Conservation (phyloP, 257 asterid species). For the Salvia miltiorrhiza region DNA sequence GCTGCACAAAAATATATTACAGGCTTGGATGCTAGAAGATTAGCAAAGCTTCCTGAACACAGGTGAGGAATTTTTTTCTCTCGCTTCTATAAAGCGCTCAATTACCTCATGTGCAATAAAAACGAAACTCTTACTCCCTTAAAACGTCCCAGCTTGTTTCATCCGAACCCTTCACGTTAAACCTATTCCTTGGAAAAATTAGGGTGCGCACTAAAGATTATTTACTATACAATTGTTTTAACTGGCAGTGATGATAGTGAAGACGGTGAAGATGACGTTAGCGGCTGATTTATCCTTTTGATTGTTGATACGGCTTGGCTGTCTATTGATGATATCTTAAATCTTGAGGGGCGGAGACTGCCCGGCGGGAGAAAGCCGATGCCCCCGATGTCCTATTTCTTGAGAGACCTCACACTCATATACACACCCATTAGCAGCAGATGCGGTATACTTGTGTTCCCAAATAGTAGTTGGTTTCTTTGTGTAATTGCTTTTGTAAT, state of each 20-base stretch:
- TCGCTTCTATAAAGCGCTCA: neutral
- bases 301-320: neutral
- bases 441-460: constrained; percentile 8
- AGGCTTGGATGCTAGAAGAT: constrained; percentile 96
- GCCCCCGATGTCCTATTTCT: neutral
- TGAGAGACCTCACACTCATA: constrained; percentile 17
- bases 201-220: too few species aligned
- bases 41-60: constrained; percentile 88
- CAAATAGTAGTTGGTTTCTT: neutral
- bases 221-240: neutral
- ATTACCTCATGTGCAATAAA: neutral
- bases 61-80: constrained; percentile 42
- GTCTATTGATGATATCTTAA: neutral
- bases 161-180: too few species aligned
- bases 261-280: constrained; percentile 50
- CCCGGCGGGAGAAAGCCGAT: neutral
- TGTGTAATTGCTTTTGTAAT: constrained; percentile 19
- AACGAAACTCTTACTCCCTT: neutral
- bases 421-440: neutral
- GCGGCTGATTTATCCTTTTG: constrained; percentile 22
- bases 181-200: too few species aligned
- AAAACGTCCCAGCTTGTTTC: too few species aligned
- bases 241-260: constrained; percentile 72
- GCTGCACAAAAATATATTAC: constrained; percentile 92
- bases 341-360: neutral